Percentiles rank a stretch among this genome's conserved stretches.
phyloP scores from a whole-genome alignment of 1,284 basidiomycete species.

The Tilletia setariae region DNA sequence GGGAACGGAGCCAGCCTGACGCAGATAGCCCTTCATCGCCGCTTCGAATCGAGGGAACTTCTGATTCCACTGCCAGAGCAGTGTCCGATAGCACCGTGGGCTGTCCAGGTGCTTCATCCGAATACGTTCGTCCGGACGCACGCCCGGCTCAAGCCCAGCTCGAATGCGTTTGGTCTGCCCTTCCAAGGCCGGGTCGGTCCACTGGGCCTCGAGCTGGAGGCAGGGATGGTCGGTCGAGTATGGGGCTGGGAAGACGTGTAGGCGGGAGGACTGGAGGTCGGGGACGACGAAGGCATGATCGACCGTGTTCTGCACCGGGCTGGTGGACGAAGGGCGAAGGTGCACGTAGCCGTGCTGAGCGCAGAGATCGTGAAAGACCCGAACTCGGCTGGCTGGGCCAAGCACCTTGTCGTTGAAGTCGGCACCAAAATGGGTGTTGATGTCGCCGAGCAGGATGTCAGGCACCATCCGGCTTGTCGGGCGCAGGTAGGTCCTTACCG shows the following conservation, averaged over 20 bases:
- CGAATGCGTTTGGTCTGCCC: too few relatives aligned
- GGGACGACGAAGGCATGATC: neutral
- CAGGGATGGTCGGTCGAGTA: neutral
- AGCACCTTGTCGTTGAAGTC: neutral
- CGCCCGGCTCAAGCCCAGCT: too few relatives aligned
- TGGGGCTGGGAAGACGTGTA: too few relatives aligned
- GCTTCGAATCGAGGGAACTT: neutral
- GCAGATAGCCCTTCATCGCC: neutral
- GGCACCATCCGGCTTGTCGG: neutral
- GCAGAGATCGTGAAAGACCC: neutral
- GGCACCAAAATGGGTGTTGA: neutral
- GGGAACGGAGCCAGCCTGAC: neutral
- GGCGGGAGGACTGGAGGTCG: neutral
- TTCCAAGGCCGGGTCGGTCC: neutral
- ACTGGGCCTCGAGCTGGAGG: neutral
- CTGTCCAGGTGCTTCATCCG: neutral
- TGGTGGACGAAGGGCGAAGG: neutral
- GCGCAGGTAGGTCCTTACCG: neutral
- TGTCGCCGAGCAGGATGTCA: conserved; percentile 1
- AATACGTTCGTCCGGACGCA: too few relatives aligned
- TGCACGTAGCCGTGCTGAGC: neutral
- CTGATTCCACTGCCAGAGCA: neutral
- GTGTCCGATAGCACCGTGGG: neutral
- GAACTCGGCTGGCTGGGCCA: neutral
- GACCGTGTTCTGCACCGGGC: neutral